Evolutionary conservation across 345 rosid species (phyloP), one percentile per base, ranked within the genome.

Genomic region (Syzygium aromaticum): DNA sequence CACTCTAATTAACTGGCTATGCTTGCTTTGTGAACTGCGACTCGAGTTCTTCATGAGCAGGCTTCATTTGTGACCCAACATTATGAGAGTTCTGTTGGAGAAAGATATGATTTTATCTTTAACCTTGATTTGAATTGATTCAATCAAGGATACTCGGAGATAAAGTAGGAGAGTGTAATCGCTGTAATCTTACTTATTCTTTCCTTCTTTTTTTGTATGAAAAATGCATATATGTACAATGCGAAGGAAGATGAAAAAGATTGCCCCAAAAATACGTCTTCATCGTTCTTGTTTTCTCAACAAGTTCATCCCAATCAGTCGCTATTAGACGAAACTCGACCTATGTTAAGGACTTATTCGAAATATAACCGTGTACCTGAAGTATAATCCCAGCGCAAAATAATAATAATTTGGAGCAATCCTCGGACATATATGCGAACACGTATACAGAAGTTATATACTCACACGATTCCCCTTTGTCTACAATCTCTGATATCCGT

Each of bases 401-500:
- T 30, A 8, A 64, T 33, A 64, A 2, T 30, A 64, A 15, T 64
- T 15, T 64, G 77, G 77, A 15, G 40, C 11, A 8, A 64, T 64
- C 77, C 22, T 64, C 43, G 16, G 77, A 64, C 77, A 13, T 15
- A 28, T 64, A 7, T 63, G 40, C 43, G 11, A 11, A 64, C 22
- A 15, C 11, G 21, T 28, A 64, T 67, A 30, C 12, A 30, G 23
- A 53, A 7, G 21, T 53, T 51, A 15, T 14, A 12, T 17, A 84
- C 90, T 86, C 84, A 92, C 93, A 15, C 1, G 92, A 87, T 8
- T 88, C 77, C 22, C 93, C 93, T 63, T 88, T 88, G 84, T 89
- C 93, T 2, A 89, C 88, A 33, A 91, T 88, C 86, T 92, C 92
- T 49, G 92, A 90, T 57, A 88, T 86, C 86, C 28, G 85, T n/a